Evolutionary conservation across 257 asterid species (phyloP), one percentile per base, ranked within the genome.

Genomic region (Solanum habrochaites): DNA sequence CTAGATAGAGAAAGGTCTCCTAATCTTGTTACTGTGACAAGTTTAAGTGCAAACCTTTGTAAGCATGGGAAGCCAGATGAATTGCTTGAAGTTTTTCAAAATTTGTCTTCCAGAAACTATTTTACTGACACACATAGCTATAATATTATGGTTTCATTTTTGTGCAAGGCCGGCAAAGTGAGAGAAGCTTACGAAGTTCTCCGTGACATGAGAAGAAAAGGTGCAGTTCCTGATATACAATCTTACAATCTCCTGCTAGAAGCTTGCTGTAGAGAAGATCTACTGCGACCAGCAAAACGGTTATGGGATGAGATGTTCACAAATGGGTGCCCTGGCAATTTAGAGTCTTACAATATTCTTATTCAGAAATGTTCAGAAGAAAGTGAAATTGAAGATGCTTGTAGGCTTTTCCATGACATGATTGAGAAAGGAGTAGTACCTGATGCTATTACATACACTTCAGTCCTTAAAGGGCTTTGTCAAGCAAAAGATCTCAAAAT

Each of bases 231-330:
- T 2, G 94, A 94, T 45, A 88, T 94, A 73, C 88, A 92, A 60
- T 89, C 94, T 82, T 97, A 95, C 90, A 97, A 97, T 90, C 90
- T 82, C 87, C 92, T 97, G 86, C 95, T 97, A 3, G 95, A 96
- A 89, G 98, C 97, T 83, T 94, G 98, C 92, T 94, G 98, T 89
- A 88, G 90, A 89, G 98, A 93, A 40, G 98, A 95, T 89, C 92
- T 95, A 35, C 67, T 95, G 16, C 96, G 97, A 60, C 98, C 98
- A 10, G 99, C 99, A 37, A 95, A 91, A 88, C 93, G 98, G 85
- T 87, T 97, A 52, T 95, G 98, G 98, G 98, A 97, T 85, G 98
- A 97, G 91, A 97, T 97, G 99, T 95, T 97, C 90, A 89, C 95
- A 58, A 91, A 92, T 91, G 96, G 97, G 43, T 95, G 97, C 86